Evolutionary conservation across 2,329 filamentous ascomycete genomes (phyloP).

Genomic region (Apiospora hydei): DNA sequence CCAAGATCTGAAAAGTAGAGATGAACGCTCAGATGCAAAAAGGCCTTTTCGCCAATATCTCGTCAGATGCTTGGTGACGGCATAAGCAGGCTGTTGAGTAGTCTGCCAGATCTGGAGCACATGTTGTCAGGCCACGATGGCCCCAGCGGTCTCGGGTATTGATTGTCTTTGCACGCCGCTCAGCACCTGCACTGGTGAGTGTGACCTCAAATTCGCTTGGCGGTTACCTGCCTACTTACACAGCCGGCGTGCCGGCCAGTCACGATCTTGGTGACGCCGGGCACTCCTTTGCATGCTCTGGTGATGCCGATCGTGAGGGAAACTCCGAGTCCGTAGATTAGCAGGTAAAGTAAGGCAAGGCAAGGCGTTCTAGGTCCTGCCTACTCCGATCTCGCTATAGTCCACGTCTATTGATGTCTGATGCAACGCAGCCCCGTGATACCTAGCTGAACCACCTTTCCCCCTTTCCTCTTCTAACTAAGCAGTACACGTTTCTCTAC

Average conservation of each 20-base stretch:
- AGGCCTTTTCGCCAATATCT: neutral
- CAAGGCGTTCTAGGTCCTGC: slow-evolving; percentile 3
- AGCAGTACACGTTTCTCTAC: neutral
- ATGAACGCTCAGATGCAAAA: slow-evolving; percentile 20
- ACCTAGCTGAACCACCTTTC: slow-evolving; percentile 17
- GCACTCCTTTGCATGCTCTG: neutral
- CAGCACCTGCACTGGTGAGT: neutral
- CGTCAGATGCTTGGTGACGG: neutral
- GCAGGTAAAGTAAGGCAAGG: slow-evolving; percentile 1
- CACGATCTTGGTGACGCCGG: neutral
- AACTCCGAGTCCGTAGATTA: neutral
- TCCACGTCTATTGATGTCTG: slow-evolving; percentile 18
- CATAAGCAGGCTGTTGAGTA: neutral
- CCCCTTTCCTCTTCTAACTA: neutral
- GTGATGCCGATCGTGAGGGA: slow-evolving; percentile 4
- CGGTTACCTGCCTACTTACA: slow-evolving; percentile 1
- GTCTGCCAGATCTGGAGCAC: neutral
- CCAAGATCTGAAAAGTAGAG: slow-evolving; percentile 21
- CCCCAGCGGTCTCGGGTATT: slow-evolving; percentile 19
- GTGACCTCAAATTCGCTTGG: slow-evolving; percentile 9
- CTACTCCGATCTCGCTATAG: slow-evolving; percentile 21
- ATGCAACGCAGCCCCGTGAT: neutral
- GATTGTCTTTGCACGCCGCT: neutral
- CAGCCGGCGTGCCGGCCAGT: neutral
- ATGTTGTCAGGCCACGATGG: slow-evolving; percentile 27